Conservation (phyloP, 2,329 filamentous ascomycete species). For the Venturiaceae sp. region DNA sequence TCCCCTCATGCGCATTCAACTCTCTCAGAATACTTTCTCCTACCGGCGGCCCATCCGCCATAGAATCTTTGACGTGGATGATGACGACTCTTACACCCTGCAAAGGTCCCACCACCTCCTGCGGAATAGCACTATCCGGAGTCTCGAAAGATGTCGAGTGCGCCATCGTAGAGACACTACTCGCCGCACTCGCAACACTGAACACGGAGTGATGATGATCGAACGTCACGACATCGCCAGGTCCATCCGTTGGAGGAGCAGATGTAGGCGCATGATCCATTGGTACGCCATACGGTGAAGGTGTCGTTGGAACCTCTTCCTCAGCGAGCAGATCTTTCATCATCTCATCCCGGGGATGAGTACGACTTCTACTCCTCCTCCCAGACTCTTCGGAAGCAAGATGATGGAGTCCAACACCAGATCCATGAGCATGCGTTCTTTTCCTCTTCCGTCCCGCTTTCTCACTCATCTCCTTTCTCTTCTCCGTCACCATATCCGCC, state of each 20-base stretch:
- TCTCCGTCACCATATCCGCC: constrained; percentile 58
- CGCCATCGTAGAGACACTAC: background rate
- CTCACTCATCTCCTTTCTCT: constrained; percentile 12
- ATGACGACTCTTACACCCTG: constrained; percentile 71
- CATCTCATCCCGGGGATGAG: background rate
- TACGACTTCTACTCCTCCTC: background rate
- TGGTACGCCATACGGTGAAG: background rate
- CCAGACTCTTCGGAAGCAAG: background rate
- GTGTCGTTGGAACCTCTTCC: background rate
- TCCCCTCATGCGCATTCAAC: constrained; percentile 52
- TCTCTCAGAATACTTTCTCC: constrained; percentile 61
- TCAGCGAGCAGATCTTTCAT: background rate
- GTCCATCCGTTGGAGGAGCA: background rate
- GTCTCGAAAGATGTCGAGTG: background rate
- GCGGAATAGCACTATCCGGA: constrained; percentile 6
- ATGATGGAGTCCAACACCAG: background rate
- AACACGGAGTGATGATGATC: no score
- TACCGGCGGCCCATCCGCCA: constrained; percentile 59
- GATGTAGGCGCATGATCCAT: constrained; percentile 10
- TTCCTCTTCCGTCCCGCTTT: constrained; percentile 5
- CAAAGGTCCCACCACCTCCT: constrained; percentile 37
- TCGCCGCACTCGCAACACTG: no score
- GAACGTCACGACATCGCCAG: no score
- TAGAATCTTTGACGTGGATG: constrained; percentile 86
- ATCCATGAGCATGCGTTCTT: background rate